These are phyloP conservation scores for Aspergillus tamarii DNA, from an alignment of 2,329 filamentous ascomycete species.

Conservation along the genomic window DNA sequence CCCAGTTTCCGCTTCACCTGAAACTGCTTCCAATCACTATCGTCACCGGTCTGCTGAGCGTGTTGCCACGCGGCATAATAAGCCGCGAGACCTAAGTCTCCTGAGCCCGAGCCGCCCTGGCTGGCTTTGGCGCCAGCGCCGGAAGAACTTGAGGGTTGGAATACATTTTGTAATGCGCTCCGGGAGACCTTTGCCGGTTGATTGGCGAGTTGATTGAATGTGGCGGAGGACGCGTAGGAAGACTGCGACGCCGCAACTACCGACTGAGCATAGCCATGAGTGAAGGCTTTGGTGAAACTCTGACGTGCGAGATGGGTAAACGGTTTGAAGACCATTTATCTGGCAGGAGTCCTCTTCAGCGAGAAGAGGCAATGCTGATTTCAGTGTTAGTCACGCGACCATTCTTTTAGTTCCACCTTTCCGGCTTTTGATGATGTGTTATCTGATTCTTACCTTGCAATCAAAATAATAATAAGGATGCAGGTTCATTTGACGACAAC, in stretches of 20 bases:
- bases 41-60: constrained; percentile 67
- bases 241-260: constrained; percentile 94
- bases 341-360: constrained; percentile 67
- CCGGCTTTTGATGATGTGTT: constrained; percentile 1
- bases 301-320: constrained; percentile 88
- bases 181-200: constrained; percentile 56
- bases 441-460: constrained; percentile 61
- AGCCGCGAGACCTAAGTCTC: constrained; percentile 75
- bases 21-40: constrained; percentile 88
- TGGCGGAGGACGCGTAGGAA: constrained; percentile 70
- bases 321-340: constrained; percentile 85
- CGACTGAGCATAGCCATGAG: constrained; percentile 96
- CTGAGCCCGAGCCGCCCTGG: constrained; percentile 57
- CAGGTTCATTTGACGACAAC: constrained; percentile 98
- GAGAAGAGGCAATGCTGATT: constrained; percentile 57
- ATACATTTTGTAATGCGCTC: constrained; percentile 72
- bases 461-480: constrained; percentile 65
- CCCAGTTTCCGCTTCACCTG: constrained; percentile 87
- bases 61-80: constrained; percentile 92
- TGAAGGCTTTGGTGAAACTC: constrained; percentile 95
- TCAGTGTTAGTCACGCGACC: constrained; percentile 19
- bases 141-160: constrained; percentile 62
- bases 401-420: constrained; percentile 2
- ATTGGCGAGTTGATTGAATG: constrained; percentile 57
- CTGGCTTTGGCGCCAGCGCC: constrained; percentile 59